A percentile compares a stretch with the other conserved stretches of the same genome.
phyloP scores from a whole-genome alignment of 805 yeast genomes.

The Lipomyces chichibuensis region DNA sequence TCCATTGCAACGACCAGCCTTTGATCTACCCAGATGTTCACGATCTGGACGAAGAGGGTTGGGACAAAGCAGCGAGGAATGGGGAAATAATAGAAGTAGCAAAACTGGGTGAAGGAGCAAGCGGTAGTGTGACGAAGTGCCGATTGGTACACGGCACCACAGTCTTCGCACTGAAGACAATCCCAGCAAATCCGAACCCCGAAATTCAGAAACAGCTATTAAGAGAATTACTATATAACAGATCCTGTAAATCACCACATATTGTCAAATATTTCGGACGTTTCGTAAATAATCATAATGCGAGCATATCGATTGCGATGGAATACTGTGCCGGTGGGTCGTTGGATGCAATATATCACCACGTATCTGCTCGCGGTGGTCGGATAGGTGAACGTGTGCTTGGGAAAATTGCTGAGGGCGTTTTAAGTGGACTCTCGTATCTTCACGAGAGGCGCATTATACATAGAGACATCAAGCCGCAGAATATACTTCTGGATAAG shows the following conservation, averaged over 20 bases:
- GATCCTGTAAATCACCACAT: slow-evolving; percentile 76
- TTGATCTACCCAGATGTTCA: slow-evolving; percentile 47
- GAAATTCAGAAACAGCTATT: slow-evolving; percentile 87
- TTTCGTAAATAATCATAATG: slow-evolving; percentile 71
- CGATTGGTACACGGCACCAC: slow-evolving; percentile 58
- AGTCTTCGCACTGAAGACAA: slow-evolving; percentile 81
- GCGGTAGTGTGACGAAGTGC: slow-evolving; percentile 88
- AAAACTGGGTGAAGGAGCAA: slow-evolving; percentile 89
- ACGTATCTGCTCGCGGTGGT: slow-evolving; percentile 72
- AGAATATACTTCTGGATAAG: slow-evolving; percentile 76
- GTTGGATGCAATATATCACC: slow-evolving; percentile 85
- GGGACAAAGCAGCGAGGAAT: slow-evolving; percentile 61
- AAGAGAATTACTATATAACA: slow-evolving; percentile 86
- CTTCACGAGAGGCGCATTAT: slow-evolving; percentile 85
- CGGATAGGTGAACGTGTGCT: slow-evolving; percentile 90
- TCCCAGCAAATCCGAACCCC: slow-evolving; percentile 76
- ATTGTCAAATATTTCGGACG: slow-evolving; percentile 95
- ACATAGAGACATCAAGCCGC: slow-evolving; percentile 92
- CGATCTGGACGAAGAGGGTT: slow-evolving; percentile 69
- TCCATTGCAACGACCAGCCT: not conserved
- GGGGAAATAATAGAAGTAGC: slow-evolving; percentile 69
- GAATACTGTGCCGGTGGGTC: slow-evolving; percentile 96
- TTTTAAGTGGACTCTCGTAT: slow-evolving; percentile 81
- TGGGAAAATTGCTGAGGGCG: slow-evolving; percentile 87
- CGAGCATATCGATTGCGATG: slow-evolving; percentile 92